These are phyloP conservation scores for Pseudozyma pruni DNA, from an alignment of 1,284 basidiomycete species.

Conservation along the genomic window DNA sequence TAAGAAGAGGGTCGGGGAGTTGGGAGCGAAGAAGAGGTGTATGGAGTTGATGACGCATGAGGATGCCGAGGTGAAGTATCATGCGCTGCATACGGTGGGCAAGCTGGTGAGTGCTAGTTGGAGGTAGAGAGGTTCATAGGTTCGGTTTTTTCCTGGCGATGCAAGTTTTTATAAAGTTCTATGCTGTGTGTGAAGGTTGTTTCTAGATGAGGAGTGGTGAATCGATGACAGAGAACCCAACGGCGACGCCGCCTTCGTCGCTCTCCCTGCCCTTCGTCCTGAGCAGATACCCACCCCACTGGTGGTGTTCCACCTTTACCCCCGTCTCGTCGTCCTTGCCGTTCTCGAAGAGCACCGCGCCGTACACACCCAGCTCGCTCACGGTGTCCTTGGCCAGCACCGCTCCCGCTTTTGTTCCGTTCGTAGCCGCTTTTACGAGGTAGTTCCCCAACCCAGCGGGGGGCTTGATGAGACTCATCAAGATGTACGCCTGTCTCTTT, in stretches of 20 bases:
- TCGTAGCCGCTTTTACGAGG: slow-evolving; percentile 73
- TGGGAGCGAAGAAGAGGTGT: slow-evolving; percentile 86
- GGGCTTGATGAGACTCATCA: slow-evolving; percentile 88
- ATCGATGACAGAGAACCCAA: slow-evolving; percentile 88
- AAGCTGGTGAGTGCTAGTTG: slow-evolving; percentile 63
- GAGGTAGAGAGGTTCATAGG: slow-evolving; percentile 23
- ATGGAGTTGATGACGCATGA: slow-evolving; percentile 94
- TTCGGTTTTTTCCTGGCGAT: slow-evolving; percentile 1
- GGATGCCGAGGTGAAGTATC: slow-evolving; percentile 89
- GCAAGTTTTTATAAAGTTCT: neutral
- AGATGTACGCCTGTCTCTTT: slow-evolving; percentile 79
- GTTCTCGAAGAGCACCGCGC: slow-evolving; percentile 79
- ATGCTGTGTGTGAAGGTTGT: neutral
- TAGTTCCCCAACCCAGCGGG: slow-evolving; percentile 77
- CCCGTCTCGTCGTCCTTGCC: slow-evolving; percentile 16
- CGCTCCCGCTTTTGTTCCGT: slow-evolving; percentile 1
- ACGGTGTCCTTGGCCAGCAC: slow-evolving; percentile 76
- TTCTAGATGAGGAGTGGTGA: slow-evolving; percentile 76
- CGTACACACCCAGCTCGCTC: slow-evolving; percentile 91
- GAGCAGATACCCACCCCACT: slow-evolving; percentile 82
- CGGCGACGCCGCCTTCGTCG: slow-evolving; percentile 93
- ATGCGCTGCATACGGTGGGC: slow-evolving; percentile 73
- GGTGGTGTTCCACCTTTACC: slow-evolving; percentile 71
- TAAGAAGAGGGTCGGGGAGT: slow-evolving; percentile 75
- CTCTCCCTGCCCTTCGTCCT: slow-evolving; percentile 91